Evolutionary conservation across 768 basidiomycete genomes (phyloP), one percentile per base, ranked within the genome.

Genomic region (Podaxis carcinomalis): DNA sequence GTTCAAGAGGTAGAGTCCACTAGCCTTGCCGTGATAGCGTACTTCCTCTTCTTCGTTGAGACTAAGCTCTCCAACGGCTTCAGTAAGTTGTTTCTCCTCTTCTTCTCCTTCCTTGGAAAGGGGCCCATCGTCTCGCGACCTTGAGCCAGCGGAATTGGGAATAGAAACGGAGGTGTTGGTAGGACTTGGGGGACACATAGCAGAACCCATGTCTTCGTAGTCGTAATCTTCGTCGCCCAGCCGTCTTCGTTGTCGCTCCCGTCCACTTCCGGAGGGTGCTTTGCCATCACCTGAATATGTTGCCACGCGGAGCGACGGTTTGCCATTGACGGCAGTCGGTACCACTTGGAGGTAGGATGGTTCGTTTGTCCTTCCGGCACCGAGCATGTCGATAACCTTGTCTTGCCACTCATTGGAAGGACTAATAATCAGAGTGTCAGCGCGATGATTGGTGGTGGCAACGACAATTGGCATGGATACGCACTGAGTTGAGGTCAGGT

Each of bases 331-430:
- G 21, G 21, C 7, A 32, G 28, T 35, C 36, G 51, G 51, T 11
- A 11, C 44, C 6, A 27, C 42, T 27, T 32, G 59, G n/a, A 23
- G 1, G 16, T 61, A 61, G 11, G 35, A 32, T 28, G 62, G 56
- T 27, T 63, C 59, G 40, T 55, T 42, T 21, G 69, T 59, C 64
- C 67, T 67, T 47, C 65, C 68, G 37, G 67, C 63, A 60, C 69
- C 70, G 40, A 80, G 73, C 74, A 79, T 79, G 25, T 72, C 65
- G 3, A 74, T 73, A 2, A 93, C 86, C 49, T 78, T 77, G 66
- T 90, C 89, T 71, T 93, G 92, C 91, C 91, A 93, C 72, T 93
- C 90, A 64, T 86, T 87, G 23, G 89, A 88, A 16, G 90, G 90
- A 64, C 89, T 92, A 61, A 37, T 57, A n/a, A 49, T 19, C n/a